Percentiles rank a stretch among this genome's conserved stretches.
These are phyloP conservation scores for Tetracladium marchalianum DNA, from an alignment of 495 filamentous ascomycete genomes.

Conservation along the genomic window DNA sequence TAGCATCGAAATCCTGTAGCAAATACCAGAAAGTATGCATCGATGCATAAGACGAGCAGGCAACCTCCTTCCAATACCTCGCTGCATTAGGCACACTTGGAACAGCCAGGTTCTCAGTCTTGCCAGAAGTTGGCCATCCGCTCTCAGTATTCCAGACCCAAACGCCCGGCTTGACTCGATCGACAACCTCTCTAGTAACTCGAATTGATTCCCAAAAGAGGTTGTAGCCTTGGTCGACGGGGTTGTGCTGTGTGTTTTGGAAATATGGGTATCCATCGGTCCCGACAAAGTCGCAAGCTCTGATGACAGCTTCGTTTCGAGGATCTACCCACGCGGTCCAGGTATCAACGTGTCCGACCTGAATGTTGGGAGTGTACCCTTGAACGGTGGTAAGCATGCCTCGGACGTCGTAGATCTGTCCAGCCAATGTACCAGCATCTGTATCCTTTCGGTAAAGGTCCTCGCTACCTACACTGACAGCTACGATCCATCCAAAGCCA, in stretches of 20 bases:
- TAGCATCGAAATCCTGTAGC: slow-evolving; percentile 57
- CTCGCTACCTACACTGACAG: slow-evolving; percentile 84
- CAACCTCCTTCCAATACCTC: slow-evolving; percentile 67
- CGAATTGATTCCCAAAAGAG: slow-evolving; percentile 55
- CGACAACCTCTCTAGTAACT: slow-evolving; percentile 35
- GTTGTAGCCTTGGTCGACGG: slow-evolving; percentile 46
- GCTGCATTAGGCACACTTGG: slow-evolving; percentile 60
- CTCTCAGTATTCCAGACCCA: slow-evolving; percentile 84
- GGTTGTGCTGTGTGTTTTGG: slow-evolving; percentile 57
- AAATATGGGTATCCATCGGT: slow-evolving; percentile 69
- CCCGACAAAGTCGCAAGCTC: slow-evolving; percentile 66
- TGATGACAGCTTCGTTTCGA: slow-evolving; percentile 57
- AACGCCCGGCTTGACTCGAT: slow-evolving; percentile 47
- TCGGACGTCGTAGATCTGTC: slow-evolving; percentile 17
- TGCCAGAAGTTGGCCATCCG: slow-evolving; percentile 69
- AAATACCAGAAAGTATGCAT: slow-evolving; percentile 70
- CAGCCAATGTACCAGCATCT: slow-evolving; percentile 6
- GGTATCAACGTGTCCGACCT: slow-evolving; percentile 85
- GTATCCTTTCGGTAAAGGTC: slow-evolving; percentile 66
- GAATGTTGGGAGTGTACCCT: slow-evolving; percentile 26
- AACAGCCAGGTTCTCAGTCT: slow-evolving; percentile 47
- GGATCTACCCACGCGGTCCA: slow-evolving; percentile 75
- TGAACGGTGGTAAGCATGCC: slow-evolving; percentile 15
- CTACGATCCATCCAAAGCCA: slow-evolving; percentile 54
- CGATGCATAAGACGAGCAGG: slow-evolving; percentile 54